phyloP scores from a whole-genome alignment of 106 monocot species.

The Chionographis japonica region DNA sequence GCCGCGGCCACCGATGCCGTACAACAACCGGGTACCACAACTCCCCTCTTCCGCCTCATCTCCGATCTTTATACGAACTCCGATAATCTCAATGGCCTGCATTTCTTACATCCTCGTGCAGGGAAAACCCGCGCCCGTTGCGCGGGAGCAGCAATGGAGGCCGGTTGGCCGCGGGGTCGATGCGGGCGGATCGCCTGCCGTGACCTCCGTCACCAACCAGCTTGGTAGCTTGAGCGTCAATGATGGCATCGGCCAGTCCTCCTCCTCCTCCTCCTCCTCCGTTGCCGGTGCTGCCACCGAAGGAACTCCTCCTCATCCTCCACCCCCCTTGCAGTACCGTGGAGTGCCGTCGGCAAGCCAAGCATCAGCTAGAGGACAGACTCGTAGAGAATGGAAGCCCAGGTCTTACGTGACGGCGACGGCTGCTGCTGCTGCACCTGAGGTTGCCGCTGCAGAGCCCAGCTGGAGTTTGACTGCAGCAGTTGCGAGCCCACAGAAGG shows the following conservation, averaged over 20 bases:
- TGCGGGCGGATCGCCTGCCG: background rate
- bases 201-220: conserved; percentile 3
- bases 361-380: background rate
- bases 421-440: background rate
- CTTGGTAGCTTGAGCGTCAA: conserved; percentile 22
- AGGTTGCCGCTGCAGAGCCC: background rate
- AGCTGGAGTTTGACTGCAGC: conserved; percentile 3
- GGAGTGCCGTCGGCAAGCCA: background rate
- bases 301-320: background rate
- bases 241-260: background rate
- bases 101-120: background rate
- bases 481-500: background rate
- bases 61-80: conserved; percentile 2
- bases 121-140: conserved; percentile 4
- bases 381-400: conserved; percentile 14
- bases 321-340: conserved; percentile 7
- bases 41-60: background rate
- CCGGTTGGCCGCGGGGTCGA: background rate
- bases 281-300: no score
- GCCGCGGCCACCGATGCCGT: background rate
- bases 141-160: conserved; percentile 16
- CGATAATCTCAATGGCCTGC: background rate
- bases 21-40: background rate
- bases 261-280: no score
- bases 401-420: conserved; percentile 24